Percentiles rank a stretch among this genome's conserved stretches.
phyloP scores from a whole-genome alignment of 2,329 filamentous ascomycete genomes.

The Colletotrichum gigasporum region DNA sequence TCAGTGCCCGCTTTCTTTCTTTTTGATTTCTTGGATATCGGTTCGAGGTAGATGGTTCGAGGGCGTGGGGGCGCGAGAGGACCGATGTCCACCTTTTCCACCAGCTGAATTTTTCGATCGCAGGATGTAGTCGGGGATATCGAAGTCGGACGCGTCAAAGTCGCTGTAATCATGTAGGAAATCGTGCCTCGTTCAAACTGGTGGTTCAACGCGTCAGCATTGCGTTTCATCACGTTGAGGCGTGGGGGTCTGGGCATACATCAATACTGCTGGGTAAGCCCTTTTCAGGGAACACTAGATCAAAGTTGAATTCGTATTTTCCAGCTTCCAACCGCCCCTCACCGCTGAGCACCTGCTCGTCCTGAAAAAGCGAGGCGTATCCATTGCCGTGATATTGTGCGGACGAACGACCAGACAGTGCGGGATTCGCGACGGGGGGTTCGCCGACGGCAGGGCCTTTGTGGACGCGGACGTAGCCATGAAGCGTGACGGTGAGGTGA shows the following conservation, averaged over 20 bases:
- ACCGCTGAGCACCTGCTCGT: conserved; percentile 82
- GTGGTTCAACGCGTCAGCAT: conserved; percentile 2
- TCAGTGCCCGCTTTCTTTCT: conserved; percentile 66
- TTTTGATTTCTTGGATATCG: conserved; percentile 77
- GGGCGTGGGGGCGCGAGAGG: conserved; percentile 78
- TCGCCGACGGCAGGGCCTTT: conserved; percentile 71
- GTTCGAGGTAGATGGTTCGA: conserved; percentile 86
- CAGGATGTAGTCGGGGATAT: conserved; percentile 83
- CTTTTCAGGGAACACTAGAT: conserved; percentile 74
- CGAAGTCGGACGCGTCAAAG: conserved; percentile 86
- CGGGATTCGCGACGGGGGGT: conserved; percentile 55
- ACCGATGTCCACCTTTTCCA: conserved; percentile 88
- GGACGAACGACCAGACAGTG: conserved; percentile 48
- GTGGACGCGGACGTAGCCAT: conserved; percentile 83
- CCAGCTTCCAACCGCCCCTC: conserved; percentile 79
- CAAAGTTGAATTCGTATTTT: conserved; percentile 82
- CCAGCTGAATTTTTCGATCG: conserved; percentile 81
- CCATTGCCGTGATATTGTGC: conserved; percentile 77
- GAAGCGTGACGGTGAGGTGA: conserved; percentile 80
- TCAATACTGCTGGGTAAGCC: conserved; percentile 92
- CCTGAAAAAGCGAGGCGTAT: conserved; percentile 82
- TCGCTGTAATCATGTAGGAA: conserved; percentile 89
- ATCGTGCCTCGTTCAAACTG: conserved; percentile 97
- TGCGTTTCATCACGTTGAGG: not conserved
- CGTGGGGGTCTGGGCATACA: conserved; percentile 64